These are phyloP conservation scores for Ceratobasidium sp. DNA, from an alignment of 1,284 basidiomycete genomes.

Conservation along the genomic window DNA sequence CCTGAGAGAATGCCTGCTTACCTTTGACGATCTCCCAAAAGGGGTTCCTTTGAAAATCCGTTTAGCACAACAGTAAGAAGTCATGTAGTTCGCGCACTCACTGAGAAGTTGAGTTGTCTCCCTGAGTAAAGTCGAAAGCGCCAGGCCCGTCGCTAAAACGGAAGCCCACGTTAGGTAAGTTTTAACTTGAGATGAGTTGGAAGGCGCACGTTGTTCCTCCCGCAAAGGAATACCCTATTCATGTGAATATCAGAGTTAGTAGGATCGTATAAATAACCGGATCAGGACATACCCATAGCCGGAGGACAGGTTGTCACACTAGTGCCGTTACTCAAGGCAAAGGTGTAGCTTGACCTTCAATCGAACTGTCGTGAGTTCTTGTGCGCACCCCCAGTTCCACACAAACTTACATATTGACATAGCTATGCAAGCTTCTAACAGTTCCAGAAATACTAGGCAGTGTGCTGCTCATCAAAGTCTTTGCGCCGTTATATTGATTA, in stretches of 20 bases:
- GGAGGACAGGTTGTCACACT: slow-evolving; percentile 78
- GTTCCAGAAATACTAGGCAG: slow-evolving; percentile 61
- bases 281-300: slow-evolving; percentile 68
- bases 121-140: slow-evolving; percentile 83
- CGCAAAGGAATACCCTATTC: slow-evolving; percentile 73
- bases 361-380: neutral
- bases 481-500: slow-evolving; percentile 71
- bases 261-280: neutral
- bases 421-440: slow-evolving; percentile 72
- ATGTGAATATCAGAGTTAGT: slow-evolving; percentile 41
- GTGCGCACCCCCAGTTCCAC: neutral
- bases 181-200: slow-evolving; percentile 13
- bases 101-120: slow-evolving; percentile 72
- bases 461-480: slow-evolving; percentile 64
- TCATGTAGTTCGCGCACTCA: slow-evolving; percentile 51
- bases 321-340: slow-evolving; percentile 73
- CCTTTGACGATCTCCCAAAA: slow-evolving; percentile 85
- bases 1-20: slow-evolving; percentile 45
- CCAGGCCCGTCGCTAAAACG: slow-evolving; percentile 81
- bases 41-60: slow-evolving; percentile 65
- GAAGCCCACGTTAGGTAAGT: neutral
- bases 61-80: neutral
- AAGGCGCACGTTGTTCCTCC: slow-evolving; percentile 77
- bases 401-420: slow-evolving; percentile 69
- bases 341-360: slow-evolving; percentile 69